These are phyloP conservation scores for Suillus paluster DNA, from an alignment of 768 basidiomycete species.

Conservation along the genomic window DNA sequence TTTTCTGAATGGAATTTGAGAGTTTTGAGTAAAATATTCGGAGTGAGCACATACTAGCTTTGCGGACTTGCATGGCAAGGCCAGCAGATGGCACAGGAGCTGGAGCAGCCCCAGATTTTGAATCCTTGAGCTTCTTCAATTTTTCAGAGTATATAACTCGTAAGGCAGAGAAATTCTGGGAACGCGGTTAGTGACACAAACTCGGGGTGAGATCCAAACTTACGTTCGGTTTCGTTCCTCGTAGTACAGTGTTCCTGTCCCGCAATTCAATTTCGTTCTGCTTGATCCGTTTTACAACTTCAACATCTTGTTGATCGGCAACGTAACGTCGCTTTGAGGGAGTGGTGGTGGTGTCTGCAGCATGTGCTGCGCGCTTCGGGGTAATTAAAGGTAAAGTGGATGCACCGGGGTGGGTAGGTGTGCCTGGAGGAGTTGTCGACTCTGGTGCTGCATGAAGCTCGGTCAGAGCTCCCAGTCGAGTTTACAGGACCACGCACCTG, in stretches of 20 bases:
- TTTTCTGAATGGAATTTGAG: constrained; percentile 48
- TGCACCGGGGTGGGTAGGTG: constrained; percentile 41
- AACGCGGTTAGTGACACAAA: not conserved
- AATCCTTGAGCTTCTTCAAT: constrained; percentile 76
- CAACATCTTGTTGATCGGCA: constrained; percentile 75
- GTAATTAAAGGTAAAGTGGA: constrained; percentile 23
- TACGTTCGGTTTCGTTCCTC: constrained; percentile 85
- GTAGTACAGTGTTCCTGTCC: constrained; percentile 82
- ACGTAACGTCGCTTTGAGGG: constrained; percentile 79
- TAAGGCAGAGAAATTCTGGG: constrained; percentile 82
- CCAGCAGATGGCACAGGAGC: constrained; percentile 43
- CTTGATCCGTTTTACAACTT: constrained; percentile 83
- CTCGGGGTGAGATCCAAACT: constrained; percentile 27
- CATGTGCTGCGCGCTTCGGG: constrained; percentile 25
- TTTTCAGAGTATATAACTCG: constrained; percentile 71
- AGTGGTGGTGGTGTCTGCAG: constrained; percentile 42
- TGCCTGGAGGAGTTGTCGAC: constrained; percentile 66
- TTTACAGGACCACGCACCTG: constrained; percentile 20
- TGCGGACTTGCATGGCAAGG: constrained; percentile 55
- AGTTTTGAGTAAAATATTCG: not conserved
- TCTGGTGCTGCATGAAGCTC: constrained; percentile 37
- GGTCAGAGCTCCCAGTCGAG: not conserved
- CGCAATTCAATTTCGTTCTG: constrained; percentile 77
- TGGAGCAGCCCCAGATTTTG: constrained; percentile 53
- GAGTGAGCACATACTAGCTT: constrained; percentile 58